Evolutionary conservation across 495 filamentous ascomycete genomes (phyloP).

Genomic region (Letharia lupina): DNA sequence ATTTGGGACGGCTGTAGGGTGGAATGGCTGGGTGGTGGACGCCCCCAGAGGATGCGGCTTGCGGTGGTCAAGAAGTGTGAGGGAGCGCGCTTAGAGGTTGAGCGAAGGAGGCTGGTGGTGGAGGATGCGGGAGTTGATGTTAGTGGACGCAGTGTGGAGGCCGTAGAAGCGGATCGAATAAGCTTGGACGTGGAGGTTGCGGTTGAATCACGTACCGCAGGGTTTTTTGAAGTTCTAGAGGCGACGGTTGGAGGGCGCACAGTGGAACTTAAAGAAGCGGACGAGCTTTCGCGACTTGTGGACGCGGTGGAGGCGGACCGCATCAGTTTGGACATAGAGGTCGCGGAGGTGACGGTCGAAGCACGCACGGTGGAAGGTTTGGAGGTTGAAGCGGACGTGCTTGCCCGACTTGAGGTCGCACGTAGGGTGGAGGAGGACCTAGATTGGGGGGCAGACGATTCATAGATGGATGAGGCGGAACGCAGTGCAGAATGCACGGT

Average conservation of each 20-base stretch:
- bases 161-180: not conserved
- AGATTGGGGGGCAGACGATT: too few relatives aligned
- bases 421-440: too few relatives aligned
- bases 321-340: not conserved
- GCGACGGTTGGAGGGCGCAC: not conserved
- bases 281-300: not conserved
- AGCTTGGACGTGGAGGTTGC: not conserved
- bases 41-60: slow-evolving; percentile 1
- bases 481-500: not conserved
- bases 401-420: too few relatives aligned
- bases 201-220: not conserved
- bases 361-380: not conserved
- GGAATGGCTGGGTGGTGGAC: not conserved
- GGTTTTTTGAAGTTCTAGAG: not conserved
- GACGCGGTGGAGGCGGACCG: slow-evolving; percentile 2
- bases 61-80: not conserved
- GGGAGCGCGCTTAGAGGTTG: not conserved
- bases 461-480: too few relatives aligned
- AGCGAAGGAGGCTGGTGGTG: not conserved
- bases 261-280: not conserved
- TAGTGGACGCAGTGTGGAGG: not conserved
- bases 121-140: not conserved
- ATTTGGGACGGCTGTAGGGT: slow-evolving; percentile 6
- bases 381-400: not conserved
- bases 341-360: not conserved